phyloP scores from a whole-genome alignment of 805 yeast species.

The Wickerhamiella azyma region DNA sequence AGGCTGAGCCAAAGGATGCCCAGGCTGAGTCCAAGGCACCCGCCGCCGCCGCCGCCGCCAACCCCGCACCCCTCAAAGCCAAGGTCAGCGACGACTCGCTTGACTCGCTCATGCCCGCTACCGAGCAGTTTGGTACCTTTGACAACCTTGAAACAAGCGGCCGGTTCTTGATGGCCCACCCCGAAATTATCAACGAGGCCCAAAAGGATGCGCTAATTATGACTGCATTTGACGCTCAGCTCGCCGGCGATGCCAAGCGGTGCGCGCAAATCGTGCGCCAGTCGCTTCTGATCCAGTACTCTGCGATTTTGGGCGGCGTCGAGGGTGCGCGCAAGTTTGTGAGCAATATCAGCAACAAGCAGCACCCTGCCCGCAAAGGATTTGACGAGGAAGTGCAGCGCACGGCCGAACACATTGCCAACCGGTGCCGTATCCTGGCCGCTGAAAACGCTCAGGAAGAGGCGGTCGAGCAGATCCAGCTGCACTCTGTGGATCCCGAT shows the following conservation, averaged over 20 bases:
- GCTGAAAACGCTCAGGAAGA: conserved; percentile 25
- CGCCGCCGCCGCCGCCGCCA: background rate
- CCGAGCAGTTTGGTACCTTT: conserved; percentile 50
- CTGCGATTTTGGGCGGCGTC: conserved; percentile 30
- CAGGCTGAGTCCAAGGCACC: no score
- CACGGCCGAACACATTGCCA: conserved; percentile 62
- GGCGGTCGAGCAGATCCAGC: conserved; percentile 72
- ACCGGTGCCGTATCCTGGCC: conserved; percentile 56
- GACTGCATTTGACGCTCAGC: conserved; percentile 78
- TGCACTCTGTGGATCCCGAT: conserved; percentile 75
- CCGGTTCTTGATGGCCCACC: conserved; percentile 38
- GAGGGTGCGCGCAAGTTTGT: conserved; percentile 48
- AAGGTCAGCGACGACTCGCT: conserved; percentile 18
- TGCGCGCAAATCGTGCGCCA: conserved; percentile 66
- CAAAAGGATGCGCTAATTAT: conserved; percentile 87
- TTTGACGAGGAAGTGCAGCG: conserved; percentile 59
- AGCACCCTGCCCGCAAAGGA: conserved; percentile 52
- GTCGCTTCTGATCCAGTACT: conserved; percentile 65
- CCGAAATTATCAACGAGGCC: conserved; percentile 58
- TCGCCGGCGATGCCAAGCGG: conserved; percentile 40
- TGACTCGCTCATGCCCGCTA: conserved; percentile 40
- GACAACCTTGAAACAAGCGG: conserved; percentile 38
- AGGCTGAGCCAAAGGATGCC: no score
- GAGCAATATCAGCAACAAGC: conserved; percentile 39
- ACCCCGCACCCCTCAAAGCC: conserved; percentile 7